Conservation (phyloP, 768 basidiomycete species). For the Tephrocybe sp. region DNA sequence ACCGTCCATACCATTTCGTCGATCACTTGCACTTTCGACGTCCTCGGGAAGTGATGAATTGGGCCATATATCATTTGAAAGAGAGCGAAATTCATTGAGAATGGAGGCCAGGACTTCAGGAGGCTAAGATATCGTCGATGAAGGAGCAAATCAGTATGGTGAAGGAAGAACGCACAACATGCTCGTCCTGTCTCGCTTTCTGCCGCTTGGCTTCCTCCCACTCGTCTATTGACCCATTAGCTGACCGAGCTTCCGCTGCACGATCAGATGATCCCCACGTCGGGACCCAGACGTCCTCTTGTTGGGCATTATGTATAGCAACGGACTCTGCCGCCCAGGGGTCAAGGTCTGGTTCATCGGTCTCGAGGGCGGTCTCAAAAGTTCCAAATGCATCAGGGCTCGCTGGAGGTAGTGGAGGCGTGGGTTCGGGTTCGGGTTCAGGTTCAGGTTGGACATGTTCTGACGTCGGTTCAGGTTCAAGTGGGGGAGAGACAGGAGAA, state of each 20-base stretch:
- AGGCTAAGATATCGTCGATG: slow-evolving; percentile 44
- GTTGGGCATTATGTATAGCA: slow-evolving; percentile 12
- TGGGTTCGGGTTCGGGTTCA: slow-evolving; percentile 7
- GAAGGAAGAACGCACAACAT: slow-evolving; percentile 54
- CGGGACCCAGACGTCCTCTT: slow-evolving; percentile 38
- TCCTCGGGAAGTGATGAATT: not conserved
- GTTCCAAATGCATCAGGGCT: slow-evolving; percentile 61
- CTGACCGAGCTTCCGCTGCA: slow-evolving; percentile 12
- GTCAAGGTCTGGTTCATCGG: slow-evolving; percentile 25
- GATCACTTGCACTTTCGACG: slow-evolving; percentile 15
- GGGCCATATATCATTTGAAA: slow-evolving; percentile 57
- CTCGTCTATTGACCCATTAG: slow-evolving; percentile 43
- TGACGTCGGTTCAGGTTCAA: not conserved
- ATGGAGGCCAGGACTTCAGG: slow-evolving; percentile 65
- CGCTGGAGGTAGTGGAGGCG: slow-evolving; percentile 22
- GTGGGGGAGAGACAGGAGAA: not conserved
- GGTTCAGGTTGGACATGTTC: slow-evolving; percentile 1
- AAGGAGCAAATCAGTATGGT: slow-evolving; percentile 17
- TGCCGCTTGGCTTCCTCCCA: slow-evolving; percentile 64
- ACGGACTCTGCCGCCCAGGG: slow-evolving; percentile 37
- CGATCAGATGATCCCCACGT: slow-evolving; percentile 37
- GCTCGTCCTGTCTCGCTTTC: slow-evolving; percentile 59
- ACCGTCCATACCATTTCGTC: slow-evolving; percentile 43
- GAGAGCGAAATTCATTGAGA: slow-evolving; percentile 50
- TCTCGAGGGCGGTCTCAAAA: slow-evolving; percentile 52